Base-by-base conservation (phyloP, 352 stramenopile genomes). In the Pseudoperonospora humuli region DNA sequence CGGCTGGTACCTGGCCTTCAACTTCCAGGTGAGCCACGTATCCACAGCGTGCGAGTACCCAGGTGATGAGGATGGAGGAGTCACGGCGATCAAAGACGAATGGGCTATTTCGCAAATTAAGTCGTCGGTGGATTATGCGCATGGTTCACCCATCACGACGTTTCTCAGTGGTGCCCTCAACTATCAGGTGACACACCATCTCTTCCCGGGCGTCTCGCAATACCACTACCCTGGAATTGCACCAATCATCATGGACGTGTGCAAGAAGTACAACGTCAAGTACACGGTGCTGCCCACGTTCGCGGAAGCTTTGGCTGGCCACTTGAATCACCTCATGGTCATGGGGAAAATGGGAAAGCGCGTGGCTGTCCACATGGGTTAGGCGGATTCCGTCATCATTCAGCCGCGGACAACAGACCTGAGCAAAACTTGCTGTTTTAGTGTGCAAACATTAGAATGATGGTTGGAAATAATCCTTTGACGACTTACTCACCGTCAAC, bases 81-180 rank as follows among this genome's bases (percentile, higher is more conserved):
- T 71, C 19, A 54, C 63, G 14, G 62, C 69, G 15, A 76, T 95
- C 35, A 56, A 75, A 0, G 85, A 95, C 50, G 87, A 96, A 56
- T 97, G 93, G 91, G 93, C 91, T 25, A 75, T 92, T 35, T 86
- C 82, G 43, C 93, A 98, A 68, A 75, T 97, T 50, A 95, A 96
- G 70, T 96, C 93, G 34, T 93, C 81, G 38, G 93, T 97, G 39
- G 95, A 98, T 64, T 98, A 97, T 68, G 70, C 61, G 33, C 74
- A 95, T 49, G 66, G 73, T 36, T 93, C 71, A 49, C 53, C 59
- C 29, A 10, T 96, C 17, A 86, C 84, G 41, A 84, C 96, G 34
- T 98, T 98, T 68, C 62, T 96, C n/a, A 78, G 91, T 25, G 95
- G 93, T 47, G 96, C 84, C 48, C 74, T 98, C 13, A 98, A 98